A percentile compares a stretch with the other conserved stretches of the same genome.
Conservation (phyloP, 805 yeast species). For the Wickerhamiella dianesei region DNA sequence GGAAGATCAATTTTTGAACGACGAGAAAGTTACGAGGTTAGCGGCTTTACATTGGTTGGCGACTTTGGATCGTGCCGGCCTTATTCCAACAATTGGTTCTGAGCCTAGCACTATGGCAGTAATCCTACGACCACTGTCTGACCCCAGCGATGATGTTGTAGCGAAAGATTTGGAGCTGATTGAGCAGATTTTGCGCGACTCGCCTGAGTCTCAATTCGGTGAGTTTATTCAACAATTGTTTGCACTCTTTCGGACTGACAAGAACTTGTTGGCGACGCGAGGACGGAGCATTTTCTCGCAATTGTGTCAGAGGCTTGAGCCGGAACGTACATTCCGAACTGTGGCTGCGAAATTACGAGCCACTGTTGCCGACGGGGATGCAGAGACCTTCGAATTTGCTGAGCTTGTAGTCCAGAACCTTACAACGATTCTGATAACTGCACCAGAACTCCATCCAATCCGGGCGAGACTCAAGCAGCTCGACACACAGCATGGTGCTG, state of each 20-base stretch:
- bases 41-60: conserved; percentile 85
- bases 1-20: conserved; percentile 57
- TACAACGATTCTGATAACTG: conserved; percentile 72
- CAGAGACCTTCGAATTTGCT: conserved; percentile 40
- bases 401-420: conserved; percentile 74
- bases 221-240: conserved; percentile 62
- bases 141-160: conserved; percentile 68
- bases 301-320: conserved; percentile 63
- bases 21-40: conserved; percentile 67
- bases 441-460: conserved; percentile 62
- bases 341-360: conserved; percentile 54
- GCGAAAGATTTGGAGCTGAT: conserved; percentile 56
- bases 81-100: not conserved
- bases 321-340: conserved; percentile 72
- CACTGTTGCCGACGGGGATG: conserved; percentile 24
- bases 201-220: conserved; percentile 62
- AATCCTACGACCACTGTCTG: conserved; percentile 55
- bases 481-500: conserved; percentile 51
- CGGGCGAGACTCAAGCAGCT: conserved; percentile 51
- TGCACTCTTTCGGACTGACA: conserved; percentile 54
- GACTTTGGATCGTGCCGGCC: conserved; percentile 39
- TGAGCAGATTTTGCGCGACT: conserved; percentile 56
- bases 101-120: conserved; percentile 33
- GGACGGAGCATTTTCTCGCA: conserved; percentile 78
- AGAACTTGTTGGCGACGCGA: conserved; percentile 49